phyloP scores from a whole-genome alignment of 2,329 filamentous ascomycete genomes.

The Elsinoe fawcettii region DNA sequence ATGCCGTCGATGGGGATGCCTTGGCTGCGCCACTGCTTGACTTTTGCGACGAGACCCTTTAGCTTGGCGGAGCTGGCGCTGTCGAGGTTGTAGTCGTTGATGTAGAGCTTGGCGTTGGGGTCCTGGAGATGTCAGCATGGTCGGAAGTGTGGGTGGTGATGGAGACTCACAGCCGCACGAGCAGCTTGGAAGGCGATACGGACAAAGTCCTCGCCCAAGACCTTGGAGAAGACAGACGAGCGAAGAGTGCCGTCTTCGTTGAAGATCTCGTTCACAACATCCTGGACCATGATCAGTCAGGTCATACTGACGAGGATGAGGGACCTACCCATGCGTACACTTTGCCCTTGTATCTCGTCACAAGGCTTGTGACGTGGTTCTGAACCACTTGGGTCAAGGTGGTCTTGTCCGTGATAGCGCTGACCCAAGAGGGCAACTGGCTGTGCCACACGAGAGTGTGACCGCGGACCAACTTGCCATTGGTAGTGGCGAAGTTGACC shows the following conservation, averaged over 20 bases:
- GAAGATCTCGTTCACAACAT: slow-evolving; percentile 14
- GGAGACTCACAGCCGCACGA: neutral
- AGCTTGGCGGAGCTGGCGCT: slow-evolving; percentile 21
- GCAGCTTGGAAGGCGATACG: slow-evolving; percentile 25
- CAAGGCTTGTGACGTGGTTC: slow-evolving; percentile 35
- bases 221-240: slow-evolving; percentile 23
- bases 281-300: slow-evolving; percentile 20
- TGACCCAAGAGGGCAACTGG: slow-evolving; percentile 35
- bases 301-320: slow-evolving; percentile 23
- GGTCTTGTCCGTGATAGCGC: slow-evolving; percentile 31
- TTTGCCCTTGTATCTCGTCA: slow-evolving; percentile 32
- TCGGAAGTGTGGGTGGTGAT: too few relatives aligned
- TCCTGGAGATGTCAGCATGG: slow-evolving; percentile 7
- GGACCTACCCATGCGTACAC: slow-evolving; percentile 6
- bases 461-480: slow-evolving; percentile 33
- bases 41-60: slow-evolving; percentile 21
- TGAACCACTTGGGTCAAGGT: slow-evolving; percentile 35
- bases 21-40: slow-evolving; percentile 23
- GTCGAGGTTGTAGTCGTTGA: slow-evolving; percentile 28
- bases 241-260: slow-evolving; percentile 25
- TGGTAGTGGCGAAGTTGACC: slow-evolving; percentile 30
- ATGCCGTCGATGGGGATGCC: slow-evolving; percentile 31
- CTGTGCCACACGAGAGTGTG: slow-evolving; percentile 38
- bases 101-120: slow-evolving; percentile 24
- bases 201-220: slow-evolving; percentile 25